A percentile compares a stretch with the other conserved stretches of the same genome.
These are phyloP conservation scores for Volvox reticuliferus DNA, from an alignment of 139 green algal species.

Conservation along the genomic window DNA sequence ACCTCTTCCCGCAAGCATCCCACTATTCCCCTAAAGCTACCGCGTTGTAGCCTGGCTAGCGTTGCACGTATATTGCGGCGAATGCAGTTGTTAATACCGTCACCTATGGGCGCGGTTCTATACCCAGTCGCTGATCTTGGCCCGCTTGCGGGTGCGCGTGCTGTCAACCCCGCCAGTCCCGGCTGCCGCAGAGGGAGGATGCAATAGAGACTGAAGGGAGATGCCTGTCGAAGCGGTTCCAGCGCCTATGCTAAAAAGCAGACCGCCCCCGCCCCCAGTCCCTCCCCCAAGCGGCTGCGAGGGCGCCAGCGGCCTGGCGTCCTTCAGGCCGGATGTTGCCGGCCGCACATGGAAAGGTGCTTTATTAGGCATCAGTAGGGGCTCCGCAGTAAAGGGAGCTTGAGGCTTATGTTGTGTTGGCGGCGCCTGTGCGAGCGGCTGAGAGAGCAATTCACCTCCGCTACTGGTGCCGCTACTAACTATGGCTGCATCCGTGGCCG, in stretches of 20 bases:
- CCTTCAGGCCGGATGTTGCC: not conserved
- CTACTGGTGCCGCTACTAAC: not conserved
- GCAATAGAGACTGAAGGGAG: too few species aligned
- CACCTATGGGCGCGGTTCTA: not conserved
- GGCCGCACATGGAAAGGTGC: constrained; percentile 25
- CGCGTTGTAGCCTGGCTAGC: too few species aligned
- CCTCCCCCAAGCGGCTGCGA: not conserved
- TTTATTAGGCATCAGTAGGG: not conserved
- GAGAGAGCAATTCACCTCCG: not conserved
- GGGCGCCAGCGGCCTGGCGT: not conserved
- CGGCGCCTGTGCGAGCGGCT: not conserved
- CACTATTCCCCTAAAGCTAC: too few species aligned
- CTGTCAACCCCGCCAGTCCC: not conserved
- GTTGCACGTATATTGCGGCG: not conserved
- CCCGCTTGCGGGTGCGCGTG: not conserved
- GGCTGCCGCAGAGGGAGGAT: not conserved
- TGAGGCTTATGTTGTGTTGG: not conserved
- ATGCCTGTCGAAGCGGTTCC: not conserved
- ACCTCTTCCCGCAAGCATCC: too few species aligned
- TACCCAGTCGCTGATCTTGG: constrained; percentile 27
- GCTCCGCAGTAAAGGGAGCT: not conserved
- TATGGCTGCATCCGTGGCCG: not conserved
- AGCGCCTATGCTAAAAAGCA: constrained; percentile 39
- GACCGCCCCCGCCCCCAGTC: not conserved
- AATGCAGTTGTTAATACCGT: not conserved